A percentile compares a stretch with the other conserved stretches of the same genome.
These are phyloP conservation scores for Pichia sp. DNA, from an alignment of 1,139 yeast genomes.

Conservation along the genomic window DNA sequence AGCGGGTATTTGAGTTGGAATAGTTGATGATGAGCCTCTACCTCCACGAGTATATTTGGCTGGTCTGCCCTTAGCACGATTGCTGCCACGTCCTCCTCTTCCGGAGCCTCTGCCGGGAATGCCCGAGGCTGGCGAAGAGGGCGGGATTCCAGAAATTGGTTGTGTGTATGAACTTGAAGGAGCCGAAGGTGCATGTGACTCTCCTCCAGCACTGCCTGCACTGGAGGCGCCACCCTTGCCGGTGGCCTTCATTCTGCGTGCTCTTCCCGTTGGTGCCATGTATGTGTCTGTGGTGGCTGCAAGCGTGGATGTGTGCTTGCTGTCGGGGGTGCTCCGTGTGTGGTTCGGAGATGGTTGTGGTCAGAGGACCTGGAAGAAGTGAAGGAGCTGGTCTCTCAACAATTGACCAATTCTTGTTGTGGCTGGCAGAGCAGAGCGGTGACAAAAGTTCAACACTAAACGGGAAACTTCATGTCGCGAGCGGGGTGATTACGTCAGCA, in stretches of 20 bases:
- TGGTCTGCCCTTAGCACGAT: slow-evolving; percentile 5
- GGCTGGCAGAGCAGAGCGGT: too few species aligned
- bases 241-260: slow-evolving; percentile 4
- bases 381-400: too few species aligned
- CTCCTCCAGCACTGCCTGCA: background rate
- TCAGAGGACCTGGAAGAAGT: too few species aligned
- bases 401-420: too few species aligned
- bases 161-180: background rate
- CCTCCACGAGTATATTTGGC: slow-evolving; percentile 6
- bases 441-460: background rate
- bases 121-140: background rate
- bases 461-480: background rate
- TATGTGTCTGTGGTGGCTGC: too few species aligned
- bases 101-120: slow-evolving; percentile 1
- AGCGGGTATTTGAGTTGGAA: slow-evolving; percentile 3
- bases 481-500: too few species aligned
- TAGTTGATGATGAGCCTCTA: slow-evolving; percentile 1
- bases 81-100: background rate
- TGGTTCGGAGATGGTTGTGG: too few species aligned
- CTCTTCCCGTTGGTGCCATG: slow-evolving; percentile 8
- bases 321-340: too few species aligned
- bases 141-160: background rate
- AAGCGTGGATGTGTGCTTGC: too few species aligned
- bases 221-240: background rate
- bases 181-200: slow-evolving; percentile 1